Percentiles rank a stretch among this genome's conserved stretches.
Conservation (phyloP, 2,329 filamentous ascomycete genomes). For the Penicillium sp. region DNA sequence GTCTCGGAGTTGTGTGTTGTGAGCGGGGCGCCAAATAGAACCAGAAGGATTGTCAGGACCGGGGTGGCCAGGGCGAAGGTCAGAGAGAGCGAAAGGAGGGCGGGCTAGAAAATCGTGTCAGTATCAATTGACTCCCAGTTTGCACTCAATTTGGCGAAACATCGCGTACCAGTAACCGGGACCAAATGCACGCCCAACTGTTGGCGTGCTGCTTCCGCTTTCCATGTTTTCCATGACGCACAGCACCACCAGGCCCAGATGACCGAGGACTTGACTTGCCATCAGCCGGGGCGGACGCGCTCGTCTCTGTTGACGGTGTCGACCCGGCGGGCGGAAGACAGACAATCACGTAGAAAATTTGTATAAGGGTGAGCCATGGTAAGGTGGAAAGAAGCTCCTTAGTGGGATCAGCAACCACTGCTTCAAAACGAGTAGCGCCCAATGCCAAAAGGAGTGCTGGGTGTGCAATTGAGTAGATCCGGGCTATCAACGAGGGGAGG, state of each 20-base stretch:
- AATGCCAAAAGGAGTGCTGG: slow-evolving; percentile 64
- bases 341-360: slow-evolving; percentile 58
- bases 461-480: slow-evolving; percentile 63
- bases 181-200: slow-evolving; percentile 17
- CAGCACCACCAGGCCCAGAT: slow-evolving; percentile 1
- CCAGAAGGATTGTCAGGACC: slow-evolving; percentile 59
- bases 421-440: slow-evolving; percentile 62
- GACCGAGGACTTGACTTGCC: slow-evolving; percentile 17
- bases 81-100: slow-evolving; percentile 65
- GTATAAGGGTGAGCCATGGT: slow-evolving; percentile 61
- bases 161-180: slow-evolving; percentile 28
- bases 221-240: slow-evolving; percentile 21
- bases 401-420: slow-evolving; percentile 69
- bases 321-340: slow-evolving; percentile 57
- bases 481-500: slow-evolving; percentile 49
- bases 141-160: neutral
- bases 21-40: slow-evolving; percentile 89
- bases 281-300: neutral
- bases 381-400: slow-evolving; percentile 61
- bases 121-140: neutral
- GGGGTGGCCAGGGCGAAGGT: slow-evolving; percentile 54
- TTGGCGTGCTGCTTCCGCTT: slow-evolving; percentile 23
- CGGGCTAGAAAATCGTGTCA: slow-evolving; percentile 52
- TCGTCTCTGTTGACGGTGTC: slow-evolving; percentile 20
- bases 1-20: slow-evolving; percentile 79